phyloP scores from a whole-genome alignment of 352 stramenopile genomes.

The Phytophthora fragariae region DNA sequence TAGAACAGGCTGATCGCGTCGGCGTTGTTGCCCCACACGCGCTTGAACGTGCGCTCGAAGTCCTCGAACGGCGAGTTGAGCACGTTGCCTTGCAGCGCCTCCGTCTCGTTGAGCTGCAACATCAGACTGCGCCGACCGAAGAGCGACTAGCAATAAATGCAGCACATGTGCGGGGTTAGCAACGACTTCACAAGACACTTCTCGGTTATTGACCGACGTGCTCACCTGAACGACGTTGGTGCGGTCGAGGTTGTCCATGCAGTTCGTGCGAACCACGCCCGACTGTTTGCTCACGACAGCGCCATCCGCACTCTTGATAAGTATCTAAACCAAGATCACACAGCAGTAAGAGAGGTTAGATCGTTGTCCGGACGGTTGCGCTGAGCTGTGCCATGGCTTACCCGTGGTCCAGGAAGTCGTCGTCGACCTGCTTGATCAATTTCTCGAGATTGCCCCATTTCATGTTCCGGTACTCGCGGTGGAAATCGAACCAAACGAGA shows the following conservation, averaged over 20 bases:
- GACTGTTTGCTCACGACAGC: constrained; percentile 78
- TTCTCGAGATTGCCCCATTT: constrained; percentile 93
- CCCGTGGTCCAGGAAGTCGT: constrained; percentile 79
- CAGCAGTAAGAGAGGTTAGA: background rate
- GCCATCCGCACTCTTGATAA: constrained; percentile 64
- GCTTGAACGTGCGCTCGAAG: constrained; percentile 85
- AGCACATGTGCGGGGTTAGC: constrained; percentile 1
- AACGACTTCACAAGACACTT: background rate
- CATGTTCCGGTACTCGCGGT: constrained; percentile 95
- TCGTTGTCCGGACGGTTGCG: background rate
- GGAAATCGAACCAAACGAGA: constrained; percentile 98
- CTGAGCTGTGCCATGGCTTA: constrained; percentile 21
- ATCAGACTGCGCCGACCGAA: constrained; percentile 92
- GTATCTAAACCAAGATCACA: constrained; percentile 40
- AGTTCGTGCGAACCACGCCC: constrained; percentile 97
- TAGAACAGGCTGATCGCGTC: constrained; percentile 96
- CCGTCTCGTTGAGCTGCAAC: constrained; percentile 79
- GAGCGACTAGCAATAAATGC: constrained; percentile 81
- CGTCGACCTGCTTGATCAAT: constrained; percentile 89
- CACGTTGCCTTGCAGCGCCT: constrained; percentile 74
- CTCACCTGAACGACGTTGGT: constrained; percentile 83
- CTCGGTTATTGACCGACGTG: background rate
- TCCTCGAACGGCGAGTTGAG: constrained; percentile 69
- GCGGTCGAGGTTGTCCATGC: constrained; percentile 98
- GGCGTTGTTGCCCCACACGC: constrained; percentile 96